Base-by-base conservation (phyloP, 768 basidiomycete genomes). In the Trametes cubensis region DNA sequence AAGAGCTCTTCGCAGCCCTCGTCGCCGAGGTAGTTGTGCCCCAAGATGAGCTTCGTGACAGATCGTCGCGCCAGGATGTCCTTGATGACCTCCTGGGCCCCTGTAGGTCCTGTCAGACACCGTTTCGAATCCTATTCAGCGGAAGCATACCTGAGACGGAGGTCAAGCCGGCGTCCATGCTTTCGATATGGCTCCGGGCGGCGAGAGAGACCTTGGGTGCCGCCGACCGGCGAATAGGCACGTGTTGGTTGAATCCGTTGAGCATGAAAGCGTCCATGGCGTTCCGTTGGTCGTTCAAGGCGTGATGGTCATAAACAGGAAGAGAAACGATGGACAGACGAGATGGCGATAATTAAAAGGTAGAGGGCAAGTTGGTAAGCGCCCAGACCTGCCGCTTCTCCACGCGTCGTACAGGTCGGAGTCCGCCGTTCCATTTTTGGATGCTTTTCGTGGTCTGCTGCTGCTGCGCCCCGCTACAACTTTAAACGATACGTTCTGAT, bases 1-100 rank as follows among this genome's bases (percentile, higher is more conserved):
- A 88, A 85, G 11, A 89, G 73, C 23, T 76, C 74, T 26, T 77
- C 70, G 58, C 83, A 84, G 38, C 88, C 88, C 15, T 81, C 79
- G 67, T 87, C 83, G 10, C 81, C 81, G 10, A 89, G 77, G 21
- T 74, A 67, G 67, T 87, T 89, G 57, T 84, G 77, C 7, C 83
- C 82, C 23, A 88, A 70, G 46, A 83, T 74, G 26, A 89, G 75
- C 67, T 82, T 82, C 21, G 80, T 79, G 30, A 89, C 81, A 13
- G 70, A 61, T 20, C 74, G 75, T n/a, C 81, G 81, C 21, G 75
- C 73, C 4, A 73, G 75, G 49, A 88, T 81, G 57, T 75, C 66
- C 17, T 71, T 67, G 39, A 86, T 82, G 21, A 88, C 76, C 45
- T 76, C 71, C 55, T 78, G 76, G 0, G 84, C 84, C 60, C 84